phyloP scores from a whole-genome alignment of 2,329 filamentous ascomycete species.

The Phialemoniopsis sp. region DNA sequence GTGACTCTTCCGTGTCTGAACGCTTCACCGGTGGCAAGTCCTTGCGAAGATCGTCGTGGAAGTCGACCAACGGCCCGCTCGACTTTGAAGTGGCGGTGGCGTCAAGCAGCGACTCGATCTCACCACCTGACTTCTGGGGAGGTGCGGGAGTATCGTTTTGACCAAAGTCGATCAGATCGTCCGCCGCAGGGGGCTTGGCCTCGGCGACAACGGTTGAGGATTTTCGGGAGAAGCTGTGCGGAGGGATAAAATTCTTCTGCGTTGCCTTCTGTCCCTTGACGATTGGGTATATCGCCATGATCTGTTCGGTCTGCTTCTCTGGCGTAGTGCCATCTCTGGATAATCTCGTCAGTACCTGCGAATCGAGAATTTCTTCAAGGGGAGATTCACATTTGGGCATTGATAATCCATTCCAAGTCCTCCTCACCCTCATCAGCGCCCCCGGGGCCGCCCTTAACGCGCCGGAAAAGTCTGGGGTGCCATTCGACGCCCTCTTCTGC shows the following conservation, averaged over 20 bases:
- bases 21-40: conserved; percentile 34
- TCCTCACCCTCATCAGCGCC: conserved; percentile 77
- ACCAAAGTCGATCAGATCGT: conserved; percentile 56
- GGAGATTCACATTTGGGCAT: conserved; percentile 69
- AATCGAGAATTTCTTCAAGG: too few relatives aligned
- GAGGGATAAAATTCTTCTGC: conserved; percentile 52
- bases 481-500: conserved; percentile 78
- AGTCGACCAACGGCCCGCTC: conserved; percentile 51
- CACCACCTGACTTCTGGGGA: conserved; percentile 12
- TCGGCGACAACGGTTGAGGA: conserved; percentile 5
- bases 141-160: conserved; percentile 27
- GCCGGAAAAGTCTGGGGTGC: conserved; percentile 81
- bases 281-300: conserved; percentile 82
- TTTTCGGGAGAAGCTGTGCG: conserved; percentile 24
- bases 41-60: conserved; percentile 49
- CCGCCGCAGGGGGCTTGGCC: conserved; percentile 12
- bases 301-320: conserved; percentile 72
- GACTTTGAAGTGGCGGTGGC: conserved; percentile 40
- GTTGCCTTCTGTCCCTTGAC: conserved; percentile 67
- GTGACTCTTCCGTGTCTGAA: conserved; percentile 27
- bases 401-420: conserved; percentile 92
- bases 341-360: conserved; percentile 3
- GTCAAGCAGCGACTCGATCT: conserved; percentile 39
- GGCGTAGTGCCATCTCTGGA: conserved; percentile 60
- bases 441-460: conserved; percentile 65